Evolutionary conservation across 2,329 filamentous ascomycete genomes (phyloP).

Genomic region (Rosellinia necatrix): DNA sequence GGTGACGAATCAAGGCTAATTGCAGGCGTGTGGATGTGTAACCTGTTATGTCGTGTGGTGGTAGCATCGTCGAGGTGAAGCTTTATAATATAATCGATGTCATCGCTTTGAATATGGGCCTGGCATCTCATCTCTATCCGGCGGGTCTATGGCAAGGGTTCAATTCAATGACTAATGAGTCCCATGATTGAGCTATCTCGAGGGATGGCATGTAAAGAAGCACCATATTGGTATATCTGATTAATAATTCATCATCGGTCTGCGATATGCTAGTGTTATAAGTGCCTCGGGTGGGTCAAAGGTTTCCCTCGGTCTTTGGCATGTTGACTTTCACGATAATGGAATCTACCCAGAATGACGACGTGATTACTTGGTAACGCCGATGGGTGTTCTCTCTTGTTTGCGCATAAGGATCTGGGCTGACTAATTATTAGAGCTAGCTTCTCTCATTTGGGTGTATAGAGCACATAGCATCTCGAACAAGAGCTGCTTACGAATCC

Average conservation of each 20-base stretch:
- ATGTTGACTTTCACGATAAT: not conserved
- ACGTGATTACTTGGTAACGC: conserved; percentile 4
- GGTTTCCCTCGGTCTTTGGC: conserved; percentile 3
- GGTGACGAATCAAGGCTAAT: no score
- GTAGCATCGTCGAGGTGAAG: not conserved
- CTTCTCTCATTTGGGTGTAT: not conserved
- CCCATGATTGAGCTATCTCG: not conserved
- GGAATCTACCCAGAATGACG: not conserved
- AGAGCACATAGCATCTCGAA: conserved; percentile 5
- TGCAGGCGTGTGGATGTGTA: not conserved
- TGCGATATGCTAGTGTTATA: no score
- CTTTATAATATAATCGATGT: no score
- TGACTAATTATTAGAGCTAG: conserved; percentile 21
- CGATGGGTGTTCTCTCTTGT: not conserved
- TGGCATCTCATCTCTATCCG: no score
- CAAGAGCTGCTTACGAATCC: conserved; percentile 7
- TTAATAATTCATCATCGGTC: not conserved
- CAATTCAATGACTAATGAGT: conserved; percentile 13
- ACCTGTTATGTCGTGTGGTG: not conserved
- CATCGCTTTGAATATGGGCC: no score
- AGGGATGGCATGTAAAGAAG: not conserved
- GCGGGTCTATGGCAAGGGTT: no score
- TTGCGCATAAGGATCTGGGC: not conserved
- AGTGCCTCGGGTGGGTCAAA: not conserved
- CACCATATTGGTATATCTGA: not conserved